Evolutionary conservation across 2,329 filamentous ascomycete genomes (phyloP).

Genomic region (Penicillium thymicola): DNA sequence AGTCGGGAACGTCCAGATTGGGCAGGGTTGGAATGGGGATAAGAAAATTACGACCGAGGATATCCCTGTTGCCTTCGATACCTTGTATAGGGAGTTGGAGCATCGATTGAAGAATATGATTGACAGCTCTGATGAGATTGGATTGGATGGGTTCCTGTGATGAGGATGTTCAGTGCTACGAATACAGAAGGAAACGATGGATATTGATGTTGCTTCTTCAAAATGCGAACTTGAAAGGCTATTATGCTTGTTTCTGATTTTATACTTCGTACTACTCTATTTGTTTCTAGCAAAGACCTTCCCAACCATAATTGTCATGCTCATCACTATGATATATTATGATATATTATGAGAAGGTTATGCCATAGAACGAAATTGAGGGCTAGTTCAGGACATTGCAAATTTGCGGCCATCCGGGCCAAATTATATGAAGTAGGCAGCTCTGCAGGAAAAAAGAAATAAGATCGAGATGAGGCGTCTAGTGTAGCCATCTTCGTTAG

Average conservation of each 20-base stretch:
- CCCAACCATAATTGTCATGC: neutral
- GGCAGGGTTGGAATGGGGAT: slow-evolving; percentile 10
- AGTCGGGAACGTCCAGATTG: slow-evolving; percentile 16
- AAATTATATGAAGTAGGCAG: neutral
- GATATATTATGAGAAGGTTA: too few species aligned
- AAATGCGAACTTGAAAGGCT: neutral
- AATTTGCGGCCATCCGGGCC: neutral
- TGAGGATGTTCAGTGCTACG: neutral
- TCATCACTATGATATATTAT: neutral
- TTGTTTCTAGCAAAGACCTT: neutral
- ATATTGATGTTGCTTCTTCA: neutral
- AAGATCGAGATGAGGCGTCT: too few species aligned
- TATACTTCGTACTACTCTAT: neutral
- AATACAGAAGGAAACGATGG: neutral
- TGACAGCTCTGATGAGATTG: slow-evolving; percentile 32
- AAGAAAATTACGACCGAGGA: slow-evolving; percentile 15
- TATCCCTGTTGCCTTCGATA: slow-evolving; percentile 16
- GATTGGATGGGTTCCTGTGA: slow-evolving; percentile 5
- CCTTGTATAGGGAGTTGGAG: slow-evolving; percentile 17
- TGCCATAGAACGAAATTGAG: neutral
- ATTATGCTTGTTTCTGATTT: neutral
- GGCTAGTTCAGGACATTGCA: neutral
- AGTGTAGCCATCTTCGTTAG: too few species aligned
- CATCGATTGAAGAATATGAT: slow-evolving; percentile 19
- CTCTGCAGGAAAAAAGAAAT: too few species aligned